Evolutionary conservation across 768 basidiomycete species (phyloP).

Genomic region (Tricholoma sp.): DNA sequence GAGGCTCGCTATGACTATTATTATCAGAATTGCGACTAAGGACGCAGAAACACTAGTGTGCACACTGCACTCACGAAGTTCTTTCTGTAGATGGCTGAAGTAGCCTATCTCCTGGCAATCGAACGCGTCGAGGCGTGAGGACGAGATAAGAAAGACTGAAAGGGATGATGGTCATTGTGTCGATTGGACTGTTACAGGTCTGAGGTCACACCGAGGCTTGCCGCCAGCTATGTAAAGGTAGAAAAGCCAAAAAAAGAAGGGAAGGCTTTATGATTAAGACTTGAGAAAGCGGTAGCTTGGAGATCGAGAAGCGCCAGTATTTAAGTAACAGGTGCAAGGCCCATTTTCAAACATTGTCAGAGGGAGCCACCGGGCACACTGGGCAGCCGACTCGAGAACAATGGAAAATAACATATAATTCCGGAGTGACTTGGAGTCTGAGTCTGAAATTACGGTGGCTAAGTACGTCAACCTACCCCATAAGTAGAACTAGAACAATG

Average conservation of each 20-base stretch:
- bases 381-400: background rate
- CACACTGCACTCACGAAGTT: conserved; percentile 12
- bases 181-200: background rate
- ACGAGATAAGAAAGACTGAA: conserved; percentile 50
- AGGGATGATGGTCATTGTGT: conserved; percentile 23
- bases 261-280: background rate
- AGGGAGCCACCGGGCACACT: background rate
- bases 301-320: background rate
- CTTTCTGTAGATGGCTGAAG: conserved; percentile 9
- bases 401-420: background rate
- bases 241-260: background rate
- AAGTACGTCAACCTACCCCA: too few relatives aligned
- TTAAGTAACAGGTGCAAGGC: background rate
- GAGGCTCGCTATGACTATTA: background rate
- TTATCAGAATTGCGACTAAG: background rate
- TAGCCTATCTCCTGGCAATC: conserved; percentile 36
- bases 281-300: background rate
- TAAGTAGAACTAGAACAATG: too few relatives aligned
- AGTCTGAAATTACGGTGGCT: background rate
- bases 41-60: background rate
- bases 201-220: background rate
- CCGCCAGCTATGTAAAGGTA: background rate
- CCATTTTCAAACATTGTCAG: background rate
- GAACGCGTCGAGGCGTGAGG: conserved; percentile 47
- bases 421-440: background rate